Conservation (phyloP, 352 stramenopile genomes). For the Phytopythium boreale region DNA sequence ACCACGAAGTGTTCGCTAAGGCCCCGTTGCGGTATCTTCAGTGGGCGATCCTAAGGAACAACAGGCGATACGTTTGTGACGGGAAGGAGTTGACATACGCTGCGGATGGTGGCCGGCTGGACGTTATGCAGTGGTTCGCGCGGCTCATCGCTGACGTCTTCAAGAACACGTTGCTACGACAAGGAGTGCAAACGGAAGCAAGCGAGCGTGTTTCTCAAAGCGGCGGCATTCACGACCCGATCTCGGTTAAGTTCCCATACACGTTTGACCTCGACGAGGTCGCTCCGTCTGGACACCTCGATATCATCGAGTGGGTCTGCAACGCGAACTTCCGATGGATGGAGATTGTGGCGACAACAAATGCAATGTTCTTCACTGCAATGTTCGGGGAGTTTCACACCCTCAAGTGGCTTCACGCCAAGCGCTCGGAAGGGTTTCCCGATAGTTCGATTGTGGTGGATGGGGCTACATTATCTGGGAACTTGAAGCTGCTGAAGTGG, state of each 20-base stretch:
- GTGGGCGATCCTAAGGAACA: neutral
- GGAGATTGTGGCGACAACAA: neutral
- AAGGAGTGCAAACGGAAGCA: no score
- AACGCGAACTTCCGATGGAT: neutral
- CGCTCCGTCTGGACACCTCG: neutral
- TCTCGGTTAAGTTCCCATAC: no score
- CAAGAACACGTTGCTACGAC: neutral
- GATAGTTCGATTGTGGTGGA: no score
- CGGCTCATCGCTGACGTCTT: neutral
- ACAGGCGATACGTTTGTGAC: neutral
- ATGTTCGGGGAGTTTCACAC: neutral
- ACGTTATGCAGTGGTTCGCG: neutral
- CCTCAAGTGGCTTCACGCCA: neutral
- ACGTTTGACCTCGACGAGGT: no score
- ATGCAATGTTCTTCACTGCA: neutral
- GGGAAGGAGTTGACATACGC: neutral
- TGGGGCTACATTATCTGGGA: neutral
- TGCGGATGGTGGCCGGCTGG: neutral
- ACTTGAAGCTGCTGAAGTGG: neutral
- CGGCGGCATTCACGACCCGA: no score
- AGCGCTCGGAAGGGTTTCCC: neutral
- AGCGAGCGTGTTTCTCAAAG: no score
- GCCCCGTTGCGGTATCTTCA: neutral
- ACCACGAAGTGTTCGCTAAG: neutral
- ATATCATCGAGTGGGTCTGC: neutral